Conservation (phyloP, 768 basidiomycete species). For the Boletus reticuloceps region DNA sequence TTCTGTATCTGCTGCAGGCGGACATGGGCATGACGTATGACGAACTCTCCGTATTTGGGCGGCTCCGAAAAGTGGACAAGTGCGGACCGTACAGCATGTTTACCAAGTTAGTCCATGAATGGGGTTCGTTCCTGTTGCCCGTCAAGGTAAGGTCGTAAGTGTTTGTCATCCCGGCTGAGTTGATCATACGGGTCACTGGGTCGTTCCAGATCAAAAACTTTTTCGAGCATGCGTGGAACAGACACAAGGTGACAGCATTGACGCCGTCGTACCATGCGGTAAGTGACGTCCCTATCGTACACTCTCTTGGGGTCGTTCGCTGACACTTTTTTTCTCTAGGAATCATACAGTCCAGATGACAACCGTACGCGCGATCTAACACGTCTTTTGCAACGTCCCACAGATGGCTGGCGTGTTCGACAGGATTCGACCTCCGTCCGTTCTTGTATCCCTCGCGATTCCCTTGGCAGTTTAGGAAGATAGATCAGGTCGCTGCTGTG, state of each 20-base stretch:
- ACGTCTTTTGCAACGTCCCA: too few relatives aligned
- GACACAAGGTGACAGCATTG: slow-evolving; percentile 98
- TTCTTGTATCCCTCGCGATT: too few relatives aligned
- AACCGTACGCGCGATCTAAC: slow-evolving; percentile 61
- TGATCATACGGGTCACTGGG: slow-evolving; percentile 35
- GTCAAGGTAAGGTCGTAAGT: slow-evolving; percentile 50
- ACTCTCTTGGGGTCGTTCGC: too few relatives aligned
- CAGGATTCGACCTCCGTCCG: slow-evolving; percentile 93
- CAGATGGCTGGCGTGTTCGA: background rate
- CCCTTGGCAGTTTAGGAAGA: slow-evolving; percentile 96
- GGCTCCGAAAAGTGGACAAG: slow-evolving; percentile 94
- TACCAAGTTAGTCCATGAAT: slow-evolving; percentile 91
- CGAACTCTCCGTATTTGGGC: slow-evolving; percentile 89
- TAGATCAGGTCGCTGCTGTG: slow-evolving; percentile 78
- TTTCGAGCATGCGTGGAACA: slow-evolving; percentile 93
- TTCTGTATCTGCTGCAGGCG: slow-evolving; percentile 43
- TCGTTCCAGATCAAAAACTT: slow-evolving; percentile 80
- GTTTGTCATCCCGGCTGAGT: background rate
- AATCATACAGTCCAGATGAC: slow-evolving; percentile 95
- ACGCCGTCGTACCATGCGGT: slow-evolving; percentile 95
- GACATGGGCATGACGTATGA: slow-evolving; percentile 99
- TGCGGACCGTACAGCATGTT: slow-evolving; percentile 98
- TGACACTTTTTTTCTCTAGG: slow-evolving; percentile 42
- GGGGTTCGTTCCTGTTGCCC: slow-evolving; percentile 86
- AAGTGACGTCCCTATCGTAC: slow-evolving; percentile 28